Base-by-base conservation (phyloP, 441 rosid genomes). In the Arabidopsis hybrid region DNA sequence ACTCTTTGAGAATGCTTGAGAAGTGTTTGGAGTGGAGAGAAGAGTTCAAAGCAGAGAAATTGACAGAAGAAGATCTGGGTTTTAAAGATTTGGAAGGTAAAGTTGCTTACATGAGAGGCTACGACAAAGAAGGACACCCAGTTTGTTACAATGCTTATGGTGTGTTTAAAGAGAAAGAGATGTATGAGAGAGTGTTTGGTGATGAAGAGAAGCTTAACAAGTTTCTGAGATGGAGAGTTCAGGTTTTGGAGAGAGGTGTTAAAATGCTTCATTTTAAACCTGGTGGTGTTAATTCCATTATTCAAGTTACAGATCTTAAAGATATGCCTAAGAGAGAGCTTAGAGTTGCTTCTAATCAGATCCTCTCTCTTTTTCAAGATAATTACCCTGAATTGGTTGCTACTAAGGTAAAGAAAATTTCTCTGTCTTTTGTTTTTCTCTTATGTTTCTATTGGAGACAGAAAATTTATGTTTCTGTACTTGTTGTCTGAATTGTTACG, bases 381-480 rank as follows among this genome's bases (percentile, higher is more conserved):
- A 95, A 95, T 81, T 95, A 95, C 75, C 99, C 99, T 21, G 99
- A 95, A 74, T 87, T 93, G 98, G 99, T 95, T 17, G 99, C 98
- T 64, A 88, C 95, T 9, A 93, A 95, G 99, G 99, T 95, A 78
- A 9, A 21, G 26, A 10, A 0, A 0, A 16, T 2, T 6, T 16
- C 5, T 17, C 59, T 7, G 0, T 35, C 2, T 21, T 21, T 21
- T 21, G 26, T 8, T 8, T 21, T 18, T 2, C 8, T 34, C 36
- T 47, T 3, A 53, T 60, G 16, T 12, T 11, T 17, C 5, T 51
- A 13, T 39, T 38, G 32, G 4, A 77, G 61, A 56, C 59, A 40
- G 32, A 16, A 51, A 7, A 21, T 0, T 46, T 26, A 36, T 34
- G 60, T 7, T 38, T 63, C 43, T 32, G 13, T 67, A 75, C 74